These are phyloP conservation scores for Pistacia atlantica DNA, from an alignment of 345 rosid species.

Conservation along the genomic window DNA sequence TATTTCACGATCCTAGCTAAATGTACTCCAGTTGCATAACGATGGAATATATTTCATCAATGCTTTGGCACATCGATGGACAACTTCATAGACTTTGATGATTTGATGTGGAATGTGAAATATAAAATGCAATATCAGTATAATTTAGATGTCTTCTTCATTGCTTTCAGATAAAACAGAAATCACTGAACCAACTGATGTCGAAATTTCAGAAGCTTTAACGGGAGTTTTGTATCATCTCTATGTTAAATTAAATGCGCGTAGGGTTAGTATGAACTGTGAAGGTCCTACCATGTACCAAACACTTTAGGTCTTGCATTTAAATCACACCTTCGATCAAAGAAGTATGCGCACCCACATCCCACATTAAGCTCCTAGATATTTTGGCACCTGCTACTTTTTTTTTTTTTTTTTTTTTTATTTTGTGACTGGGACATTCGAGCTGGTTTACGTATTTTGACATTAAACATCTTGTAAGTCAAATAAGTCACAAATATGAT, in stretches of 20 bases:
- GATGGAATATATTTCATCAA: too few species aligned
- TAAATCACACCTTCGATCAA: background rate
- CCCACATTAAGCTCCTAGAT: background rate
- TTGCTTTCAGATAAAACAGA: background rate
- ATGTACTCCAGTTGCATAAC: background rate
- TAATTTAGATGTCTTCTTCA: background rate
- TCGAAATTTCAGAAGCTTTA: background rate
- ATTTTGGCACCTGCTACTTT: background rate
- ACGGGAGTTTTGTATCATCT: background rate
- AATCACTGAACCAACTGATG: background rate
- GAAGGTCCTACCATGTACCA: background rate
- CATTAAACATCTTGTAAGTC: too few species aligned
- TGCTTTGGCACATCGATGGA: background rate
- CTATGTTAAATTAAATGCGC: background rate
- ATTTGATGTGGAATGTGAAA: too few species aligned
- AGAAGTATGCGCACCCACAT: background rate
- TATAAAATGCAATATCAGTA: too few species aligned
- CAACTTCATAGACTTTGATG: too few species aligned
- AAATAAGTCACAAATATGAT: too few species aligned
- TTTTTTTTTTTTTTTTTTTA: too few species aligned
- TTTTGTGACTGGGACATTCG: too few species aligned
- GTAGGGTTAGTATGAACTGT: background rate
- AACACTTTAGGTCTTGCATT: background rate
- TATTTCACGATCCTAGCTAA: background rate
- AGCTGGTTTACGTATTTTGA: too few species aligned